Evolutionary conservation across 2,329 filamentous ascomycete species (phyloP).

Genomic region (Ceratocystis lukuohia): DNA sequence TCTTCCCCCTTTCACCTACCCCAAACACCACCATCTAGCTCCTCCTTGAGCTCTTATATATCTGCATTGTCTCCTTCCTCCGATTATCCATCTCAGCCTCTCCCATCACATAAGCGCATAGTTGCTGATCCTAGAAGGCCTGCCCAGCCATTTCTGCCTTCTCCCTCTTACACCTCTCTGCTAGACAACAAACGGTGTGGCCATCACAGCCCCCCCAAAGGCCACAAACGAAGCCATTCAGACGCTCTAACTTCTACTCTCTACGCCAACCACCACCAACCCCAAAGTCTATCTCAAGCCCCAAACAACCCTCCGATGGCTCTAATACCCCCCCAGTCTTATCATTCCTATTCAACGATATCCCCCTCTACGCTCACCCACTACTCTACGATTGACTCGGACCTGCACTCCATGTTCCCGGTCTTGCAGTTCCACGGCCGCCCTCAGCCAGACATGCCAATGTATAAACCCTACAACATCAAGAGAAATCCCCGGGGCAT

Average conservation of each 20-base stretch:
- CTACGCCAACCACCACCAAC: neutral
- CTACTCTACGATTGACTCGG: slow-evolving; percentile 13
- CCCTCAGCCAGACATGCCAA: slow-evolving; percentile 3
- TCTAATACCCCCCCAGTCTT: neutral
- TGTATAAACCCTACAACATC: slow-evolving; percentile 33
- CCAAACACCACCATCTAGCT: neutral
- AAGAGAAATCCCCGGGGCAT: slow-evolving; percentile 29
- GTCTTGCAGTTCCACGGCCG: slow-evolving; percentile 16
- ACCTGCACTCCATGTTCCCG: slow-evolving; percentile 17
- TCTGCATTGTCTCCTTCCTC: slow-evolving; percentile 7
- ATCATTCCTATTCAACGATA: neutral
- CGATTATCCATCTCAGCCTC: neutral
- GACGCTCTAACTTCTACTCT: neutral
- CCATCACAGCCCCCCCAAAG: neutral
- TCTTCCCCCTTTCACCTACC: slow-evolving; percentile 2
- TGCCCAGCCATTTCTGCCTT: neutral
- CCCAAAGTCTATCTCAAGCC: neutral
- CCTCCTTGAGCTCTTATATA: neutral
- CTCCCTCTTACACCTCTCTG: neutral
- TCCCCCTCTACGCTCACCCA: neutral
- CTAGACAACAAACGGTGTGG: neutral
- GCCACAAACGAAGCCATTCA: neutral
- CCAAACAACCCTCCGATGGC: neutral
- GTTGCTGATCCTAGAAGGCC: neutral
- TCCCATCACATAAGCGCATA: neutral